Evolutionary conservation across 75 land plant species (phyloP), one percentile per base, ranked within the genome.

Genomic region (Pinus albicaulis): DNA sequence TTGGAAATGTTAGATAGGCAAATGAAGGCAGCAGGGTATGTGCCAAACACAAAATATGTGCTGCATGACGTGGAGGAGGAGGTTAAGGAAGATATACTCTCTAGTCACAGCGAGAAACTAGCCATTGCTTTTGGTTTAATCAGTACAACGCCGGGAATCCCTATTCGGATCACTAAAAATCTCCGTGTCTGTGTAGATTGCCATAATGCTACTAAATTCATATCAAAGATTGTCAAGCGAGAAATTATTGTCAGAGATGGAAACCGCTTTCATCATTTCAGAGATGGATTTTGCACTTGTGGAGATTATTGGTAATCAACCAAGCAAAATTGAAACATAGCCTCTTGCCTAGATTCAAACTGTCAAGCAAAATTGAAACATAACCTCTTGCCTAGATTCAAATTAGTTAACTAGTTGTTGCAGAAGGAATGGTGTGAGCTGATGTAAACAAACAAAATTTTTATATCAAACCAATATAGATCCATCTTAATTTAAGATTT

Each of bases 51-150:
- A 5, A 24, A 59, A 19, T 59, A 24, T 59, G 62, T 59, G 62
- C 62, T 59, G 24, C 62, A 59, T 59, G 62, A 59, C 24, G 62
- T 59, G 22, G 62, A 59, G 62, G 24, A 59, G 11, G 62, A 59
- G n/a, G 25, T 22, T 22, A 59, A 59, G 11, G 62, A 59, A 59
- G 24, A 59, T 0, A 22, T 22, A 22, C 62, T 59, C 10, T n/a
- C 4, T 24, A 7, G 24, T 24, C 62, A 59, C 62, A 59, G 62
- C 10, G 62, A 59, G 62, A 59, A 59, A 10, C 62, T 59, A 6
- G 62, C 62, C 25, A 59, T 59, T 59, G 62, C 62, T 22, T 59
- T 59, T 59, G 62, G 62, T 17, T 24, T 59, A 22, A 59, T 59
- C 24, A 59, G 24, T 6, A 59, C 62, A 59, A 22, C 62, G 6